Base-by-base conservation (phyloP, 352 stramenopile genomes). In the Albugo candida region DNA sequence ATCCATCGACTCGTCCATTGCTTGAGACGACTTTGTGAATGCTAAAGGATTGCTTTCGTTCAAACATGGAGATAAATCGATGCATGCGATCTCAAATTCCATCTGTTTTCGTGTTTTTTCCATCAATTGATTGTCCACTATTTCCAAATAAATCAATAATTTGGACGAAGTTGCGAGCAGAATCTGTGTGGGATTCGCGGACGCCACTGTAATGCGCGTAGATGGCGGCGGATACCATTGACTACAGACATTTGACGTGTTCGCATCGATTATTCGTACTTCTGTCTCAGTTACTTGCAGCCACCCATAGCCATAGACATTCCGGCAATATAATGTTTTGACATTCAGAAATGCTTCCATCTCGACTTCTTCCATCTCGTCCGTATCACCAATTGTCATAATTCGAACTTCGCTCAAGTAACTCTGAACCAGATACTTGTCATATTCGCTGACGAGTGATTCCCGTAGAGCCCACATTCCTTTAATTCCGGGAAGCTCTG, bases 401-500 rank as follows among this genome's bases (percentile, higher is more conserved):
- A 98, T 83, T 48, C 95, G 82, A 40, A 96, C 97, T 59, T 98
- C 92, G 34, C 61, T 85, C 11, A 96, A 85, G 64, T 96, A 98
- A 48, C 79, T 93, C 58, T 98, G 93, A 37, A 99, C 67, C 31
- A 99, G 65, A 60, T 94, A 98, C 46, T 79, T 78, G 75, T 99
- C 92, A 56, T 96, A 72, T 24, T 83, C 67, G 34, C 83, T 80
- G 3, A 60, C 61, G 52, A 92, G 96, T 1, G 57, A 66, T 40
- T 82, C 56, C 17, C 94, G 82, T 49, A 98, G 58, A 10, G 74
- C 74, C 93, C 93, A 99, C 88, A 99, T 97, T 16, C 88, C 93
- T 59, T 97, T 97, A 59, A 99, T 98, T 50, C 94, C 95, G 14
- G 79, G 69, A 5, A 99, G 67, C 53, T 97, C 93, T 0, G 97